phyloP scores from a whole-genome alignment of 805 yeast genomes.

The Sugiyamaella floridensis region DNA sequence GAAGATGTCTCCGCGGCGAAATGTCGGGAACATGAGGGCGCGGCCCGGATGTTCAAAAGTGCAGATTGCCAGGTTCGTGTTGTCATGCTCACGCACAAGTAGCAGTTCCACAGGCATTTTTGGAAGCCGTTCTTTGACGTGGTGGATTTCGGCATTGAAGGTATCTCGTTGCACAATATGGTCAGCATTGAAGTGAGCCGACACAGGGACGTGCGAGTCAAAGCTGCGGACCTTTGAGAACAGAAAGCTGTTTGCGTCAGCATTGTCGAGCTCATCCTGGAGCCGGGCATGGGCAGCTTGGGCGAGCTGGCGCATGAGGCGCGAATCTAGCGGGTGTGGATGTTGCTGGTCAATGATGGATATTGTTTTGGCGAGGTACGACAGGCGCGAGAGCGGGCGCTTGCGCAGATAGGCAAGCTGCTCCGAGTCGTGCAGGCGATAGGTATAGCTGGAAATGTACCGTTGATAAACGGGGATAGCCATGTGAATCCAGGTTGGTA shows the following conservation, averaged over 20 bases:
- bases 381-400: conserved; percentile 14
- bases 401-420: conserved; percentile 10
- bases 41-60: conserved; percentile 20
- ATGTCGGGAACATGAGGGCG: conserved; percentile 19
- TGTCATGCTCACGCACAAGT: conserved; percentile 3
- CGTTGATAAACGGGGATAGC: conserved; percentile 6
- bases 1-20: conserved; percentile 12
- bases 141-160: conserved; percentile 15
- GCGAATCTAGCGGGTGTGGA: background rate
- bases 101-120: conserved; percentile 14
- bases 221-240: conserved; percentile 16
- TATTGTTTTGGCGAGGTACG: conserved; percentile 9
- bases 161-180: conserved; percentile 10
- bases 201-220: conserved; percentile 15
- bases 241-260: conserved; percentile 8
- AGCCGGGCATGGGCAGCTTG: conserved; percentile 6
- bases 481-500: conserved; percentile 5
- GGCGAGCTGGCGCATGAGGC: conserved; percentile 5
- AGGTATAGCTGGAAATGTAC: conserved; percentile 10
- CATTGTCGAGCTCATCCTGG: conserved; percentile 10
- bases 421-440: conserved; percentile 12
- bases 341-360: conserved; percentile 4
- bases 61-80: conserved; percentile 17
- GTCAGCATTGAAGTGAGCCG: conserved; percentile 13
- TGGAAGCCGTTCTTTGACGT: conserved; percentile 6